These are phyloP conservation scores for Cicer arietinum DNA, from an alignment of 306 rosid species.

Conservation along the genomic window DNA sequence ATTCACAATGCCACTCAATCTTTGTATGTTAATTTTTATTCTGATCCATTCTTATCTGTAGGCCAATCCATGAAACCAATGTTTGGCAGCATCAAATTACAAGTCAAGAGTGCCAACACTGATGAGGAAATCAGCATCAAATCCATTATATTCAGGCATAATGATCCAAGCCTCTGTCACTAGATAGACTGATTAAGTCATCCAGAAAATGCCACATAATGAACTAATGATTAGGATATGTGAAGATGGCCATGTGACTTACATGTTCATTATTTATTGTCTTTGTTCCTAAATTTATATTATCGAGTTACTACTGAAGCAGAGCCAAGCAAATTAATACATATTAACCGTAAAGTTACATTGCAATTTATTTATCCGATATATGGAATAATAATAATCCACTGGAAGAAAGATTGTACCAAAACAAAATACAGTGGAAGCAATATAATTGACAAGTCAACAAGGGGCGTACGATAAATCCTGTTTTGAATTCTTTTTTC, in stretches of 20 bases:
- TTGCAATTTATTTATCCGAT: neutral
- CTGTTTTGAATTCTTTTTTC: neutral
- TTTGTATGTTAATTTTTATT: constrained; percentile 1
- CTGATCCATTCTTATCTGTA: constrained; percentile 32
- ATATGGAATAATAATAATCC: too few species aligned
- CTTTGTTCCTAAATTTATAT: neutral
- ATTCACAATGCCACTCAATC: constrained; percentile 5
- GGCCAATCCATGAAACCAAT: constrained; percentile 42
- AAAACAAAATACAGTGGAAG: too few species aligned
- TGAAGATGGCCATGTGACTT: neutral
- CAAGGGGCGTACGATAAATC: constrained; percentile 3
- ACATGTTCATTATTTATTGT: neutral
- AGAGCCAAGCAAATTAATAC: neutral
- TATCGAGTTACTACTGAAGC: neutral
- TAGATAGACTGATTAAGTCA: neutral
- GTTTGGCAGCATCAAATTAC: neutral
- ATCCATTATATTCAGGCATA: neutral
- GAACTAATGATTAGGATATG: neutral
- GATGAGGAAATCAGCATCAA: neutral
- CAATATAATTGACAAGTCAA: too few species aligned
- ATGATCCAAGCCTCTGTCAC: neutral
- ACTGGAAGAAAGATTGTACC: too few species aligned
- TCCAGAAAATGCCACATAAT: constrained; percentile 7
- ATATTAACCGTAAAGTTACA: neutral
- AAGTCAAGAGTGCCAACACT: neutral